Base-by-base conservation (phyloP, 108 stramenopile genomes). In the Cylindrotheca closterium region DNA sequence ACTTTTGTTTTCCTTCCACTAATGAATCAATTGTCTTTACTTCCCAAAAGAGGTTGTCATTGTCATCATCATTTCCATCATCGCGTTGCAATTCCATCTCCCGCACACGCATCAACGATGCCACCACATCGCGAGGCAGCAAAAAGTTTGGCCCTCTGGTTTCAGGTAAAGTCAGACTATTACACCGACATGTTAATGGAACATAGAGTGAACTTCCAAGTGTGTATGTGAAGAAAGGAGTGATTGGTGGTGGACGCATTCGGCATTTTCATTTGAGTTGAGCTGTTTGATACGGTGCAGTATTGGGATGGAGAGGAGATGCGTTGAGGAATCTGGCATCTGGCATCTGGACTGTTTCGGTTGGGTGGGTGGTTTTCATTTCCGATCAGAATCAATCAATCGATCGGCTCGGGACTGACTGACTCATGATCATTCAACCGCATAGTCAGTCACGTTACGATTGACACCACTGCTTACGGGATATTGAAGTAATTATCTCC, bases 201-300 rank as follows among this genome's bases (percentile, higher is more conserved):
- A 91, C 72, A 73, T 91, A 91, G 24, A 91, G 70, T 15, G 82
- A 68, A 12, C 74, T 68, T 1, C 86, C 84, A 34, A 91, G 65
- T 19, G 63, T 60, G 63, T 90, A 90, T 55, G 83, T 86, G 54
- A 82, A 76, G 18, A 19, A 53, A 1, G 65, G 32, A 1, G 68
- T 31, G 10, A 69, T 46, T 3, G 60, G 63, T 63, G 64, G 60
- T 48, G 28, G n/a, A n/a, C n/a, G n/a, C n/a, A n/a, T n/a, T n/a
- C n/a, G n/a, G n/a, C n/a, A n/a, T n/a, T n/a, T n/a, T n/a, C n/a
- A n/a, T n/a, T n/a, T n/a, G n/a, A n/a, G n/a, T n/a, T n/a, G n/a
- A n/a, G n/a, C n/a, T n/a, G n/a, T n/a, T n/a, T n/a, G n/a, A n/a
- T n/a, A n/a, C n/a, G n/a, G n/a, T n/a, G n/a, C n/a, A n/a, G n/a